Percentiles rank a stretch among this genome's conserved stretches.
phyloP scores from a whole-genome alignment of 495 filamentous ascomycete genomes.

The Podospora bellae-mahoneyi region DNA sequence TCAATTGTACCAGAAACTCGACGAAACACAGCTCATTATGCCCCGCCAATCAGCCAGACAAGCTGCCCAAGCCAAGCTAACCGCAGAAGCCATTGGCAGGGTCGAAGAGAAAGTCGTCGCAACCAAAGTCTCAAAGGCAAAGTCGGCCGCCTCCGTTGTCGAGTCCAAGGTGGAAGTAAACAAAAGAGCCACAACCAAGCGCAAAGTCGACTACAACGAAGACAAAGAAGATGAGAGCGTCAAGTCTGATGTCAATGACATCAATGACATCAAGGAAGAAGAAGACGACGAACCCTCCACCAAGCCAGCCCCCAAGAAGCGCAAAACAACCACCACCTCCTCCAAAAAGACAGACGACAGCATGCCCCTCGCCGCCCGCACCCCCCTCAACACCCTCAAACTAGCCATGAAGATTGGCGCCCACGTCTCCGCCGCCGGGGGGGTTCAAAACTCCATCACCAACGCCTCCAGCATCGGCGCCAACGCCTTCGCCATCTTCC shows the following conservation, averaged over 20 bases:
- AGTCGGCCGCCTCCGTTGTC: slow-evolving; percentile 7
- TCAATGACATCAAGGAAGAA: slow-evolving; percentile 28
- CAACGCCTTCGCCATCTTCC: slow-evolving; percentile 89
- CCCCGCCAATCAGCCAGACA: slow-evolving; percentile 17
- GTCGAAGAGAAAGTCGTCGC: slow-evolving; percentile 3
- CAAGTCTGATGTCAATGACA: slow-evolving; percentile 16
- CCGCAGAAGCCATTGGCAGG: background rate
- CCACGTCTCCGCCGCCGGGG: slow-evolving; percentile 86
- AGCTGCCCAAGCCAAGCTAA: slow-evolving; percentile 12
- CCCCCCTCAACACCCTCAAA: slow-evolving; percentile 58
- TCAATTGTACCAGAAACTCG: background rate
- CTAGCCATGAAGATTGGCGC: slow-evolving; percentile 78
- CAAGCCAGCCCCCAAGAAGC: slow-evolving; percentile 29
- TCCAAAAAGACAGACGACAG: slow-evolving; percentile 41
- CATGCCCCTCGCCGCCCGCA: slow-evolving; percentile 67
- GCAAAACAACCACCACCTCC: slow-evolving; percentile 50
- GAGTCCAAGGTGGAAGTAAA: slow-evolving; percentile 15
- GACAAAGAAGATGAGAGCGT: slow-evolving; percentile 26
- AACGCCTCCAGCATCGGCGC: slow-evolving; percentile 81
- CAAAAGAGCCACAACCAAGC: slow-evolving; percentile 31
- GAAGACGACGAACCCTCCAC: slow-evolving; percentile 24
- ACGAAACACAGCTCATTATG: slow-evolving; percentile 3
- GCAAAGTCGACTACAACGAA: slow-evolving; percentile 34
- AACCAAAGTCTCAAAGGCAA: slow-evolving; percentile 8
- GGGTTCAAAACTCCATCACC: slow-evolving; percentile 81